A percentile compares a stretch with the other conserved stretches of the same genome.
Conservation (phyloP, 345 rosid genomes). For the Syzygium aqueum region DNA sequence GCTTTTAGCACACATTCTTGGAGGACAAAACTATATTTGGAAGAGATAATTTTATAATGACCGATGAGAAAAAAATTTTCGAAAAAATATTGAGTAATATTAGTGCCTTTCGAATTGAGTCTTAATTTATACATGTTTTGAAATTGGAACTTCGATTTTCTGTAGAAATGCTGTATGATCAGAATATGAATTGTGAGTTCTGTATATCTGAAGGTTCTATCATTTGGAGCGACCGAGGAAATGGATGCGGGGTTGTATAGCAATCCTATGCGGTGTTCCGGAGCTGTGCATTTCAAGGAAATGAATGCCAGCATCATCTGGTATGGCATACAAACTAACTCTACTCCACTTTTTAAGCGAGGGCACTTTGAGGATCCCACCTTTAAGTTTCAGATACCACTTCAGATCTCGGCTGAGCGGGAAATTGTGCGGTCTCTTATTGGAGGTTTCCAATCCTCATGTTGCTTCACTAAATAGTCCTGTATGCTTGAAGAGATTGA, state of each 20-base stretch:
- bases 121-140: neutral
- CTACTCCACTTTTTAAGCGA: slow-evolving; percentile 35
- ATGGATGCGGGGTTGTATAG: slow-evolving; percentile 59
- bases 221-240: slow-evolving; percentile 31
- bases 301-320: slow-evolving; percentile 45
- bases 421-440: slow-evolving; percentile 68
- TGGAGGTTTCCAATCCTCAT: slow-evolving; percentile 31
- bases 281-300: slow-evolving; percentile 58
- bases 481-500: neutral
- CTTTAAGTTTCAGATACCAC: slow-evolving; percentile 76
- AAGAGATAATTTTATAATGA: neutral
- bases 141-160: neutral
- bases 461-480: neutral
- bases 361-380: slow-evolving; percentile 70
- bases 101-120: neutral
- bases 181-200: neutral
- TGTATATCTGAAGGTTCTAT: slow-evolving; percentile 32
- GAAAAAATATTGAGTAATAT: neutral
- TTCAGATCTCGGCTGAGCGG: slow-evolving; percentile 79
- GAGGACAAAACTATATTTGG: neutral
- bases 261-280: slow-evolving; percentile 49
- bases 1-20: neutral
- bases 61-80: neutral
- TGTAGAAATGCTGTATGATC: neutral
- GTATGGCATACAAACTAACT: slow-evolving; percentile 82